Evolutionary conservation across 345 rosid species (phyloP).

Genomic region (Eucalyptus melliodora): DNA sequence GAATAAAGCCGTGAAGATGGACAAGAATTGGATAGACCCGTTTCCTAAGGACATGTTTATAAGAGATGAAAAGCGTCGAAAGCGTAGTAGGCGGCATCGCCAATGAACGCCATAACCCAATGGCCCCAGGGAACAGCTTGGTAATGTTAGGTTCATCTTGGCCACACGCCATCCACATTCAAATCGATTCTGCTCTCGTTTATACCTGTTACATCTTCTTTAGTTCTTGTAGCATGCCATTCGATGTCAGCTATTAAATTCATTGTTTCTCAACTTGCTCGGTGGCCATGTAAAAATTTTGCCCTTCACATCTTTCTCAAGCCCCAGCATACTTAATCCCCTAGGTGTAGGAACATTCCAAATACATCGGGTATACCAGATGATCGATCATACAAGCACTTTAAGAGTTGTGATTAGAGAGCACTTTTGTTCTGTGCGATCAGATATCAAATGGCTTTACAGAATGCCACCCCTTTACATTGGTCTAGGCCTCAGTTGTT

Average conservation of each 20-base stretch:
- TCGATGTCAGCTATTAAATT: background rate
- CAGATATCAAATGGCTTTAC: background rate
- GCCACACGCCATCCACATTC: background rate
- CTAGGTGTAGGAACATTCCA: background rate
- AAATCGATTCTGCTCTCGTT: background rate
- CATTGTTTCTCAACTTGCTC: background rate
- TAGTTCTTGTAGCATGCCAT: background rate
- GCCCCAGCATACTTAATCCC: background rate
- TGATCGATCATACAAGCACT: background rate
- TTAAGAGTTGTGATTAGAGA: background rate
- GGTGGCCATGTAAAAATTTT: background rate
- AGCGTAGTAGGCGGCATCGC: background rate
- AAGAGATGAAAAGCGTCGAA: background rate
- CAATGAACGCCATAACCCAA: background rate
- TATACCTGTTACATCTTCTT: background rate
- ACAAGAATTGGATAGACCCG: conserved; percentile 69
- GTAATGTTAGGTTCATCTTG: background rate
- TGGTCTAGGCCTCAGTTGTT: background rate
- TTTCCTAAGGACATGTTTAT: background rate
- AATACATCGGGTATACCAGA: background rate
- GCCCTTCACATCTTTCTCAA: background rate
- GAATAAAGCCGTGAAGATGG: conserved; percentile 58
- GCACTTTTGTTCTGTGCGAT: background rate
- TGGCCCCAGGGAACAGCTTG: background rate
- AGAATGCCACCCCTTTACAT: background rate